Conservation (phyloP, 106 monocot species). For the Platanthera guangdongensis region DNA sequence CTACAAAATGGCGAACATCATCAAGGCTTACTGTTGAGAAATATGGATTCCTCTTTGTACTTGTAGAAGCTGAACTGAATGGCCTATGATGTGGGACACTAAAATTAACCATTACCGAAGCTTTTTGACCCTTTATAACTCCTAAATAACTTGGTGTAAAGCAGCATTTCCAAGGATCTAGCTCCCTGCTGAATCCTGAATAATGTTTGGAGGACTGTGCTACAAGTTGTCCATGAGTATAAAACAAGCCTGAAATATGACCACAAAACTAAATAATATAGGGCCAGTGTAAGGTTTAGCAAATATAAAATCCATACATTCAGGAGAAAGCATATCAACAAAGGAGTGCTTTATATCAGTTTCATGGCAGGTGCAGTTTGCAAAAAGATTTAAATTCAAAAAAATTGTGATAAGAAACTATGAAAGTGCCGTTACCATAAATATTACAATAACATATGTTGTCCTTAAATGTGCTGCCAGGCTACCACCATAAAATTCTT, state of each 20-base stretch:
- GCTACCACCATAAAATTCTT: too few relatives aligned
- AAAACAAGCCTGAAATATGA: conserved; percentile 15
- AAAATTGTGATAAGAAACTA: background rate
- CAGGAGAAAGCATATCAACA: too few relatives aligned
- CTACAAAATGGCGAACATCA: conserved; percentile 62
- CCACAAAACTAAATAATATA: background rate
- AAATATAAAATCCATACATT: background rate
- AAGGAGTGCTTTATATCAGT: background rate
- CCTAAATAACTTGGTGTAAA: conserved; percentile 8
- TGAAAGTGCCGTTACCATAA: too few relatives aligned
- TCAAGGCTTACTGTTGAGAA: conserved; percentile 60
- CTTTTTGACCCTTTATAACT: background rate
- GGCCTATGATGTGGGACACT: conserved; percentile 19
- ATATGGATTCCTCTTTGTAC: conserved; percentile 46
- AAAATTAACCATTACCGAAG: conserved; percentile 2
- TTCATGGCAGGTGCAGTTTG: background rate
- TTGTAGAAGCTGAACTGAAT: conserved; percentile 34
- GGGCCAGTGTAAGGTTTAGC: background rate
- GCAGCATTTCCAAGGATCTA: conserved; percentile 2
- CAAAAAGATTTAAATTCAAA: background rate
- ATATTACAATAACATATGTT: too few relatives aligned
- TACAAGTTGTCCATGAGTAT: background rate
- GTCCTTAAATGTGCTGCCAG: too few relatives aligned
- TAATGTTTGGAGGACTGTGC: background rate
- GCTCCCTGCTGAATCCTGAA: conserved; percentile 8